Percentiles rank a stretch among this genome's conserved stretches.
Evolutionary conservation across 1,139 yeast genomes (phyloP).

Genomic region (Geotrichum restrictum): DNA sequence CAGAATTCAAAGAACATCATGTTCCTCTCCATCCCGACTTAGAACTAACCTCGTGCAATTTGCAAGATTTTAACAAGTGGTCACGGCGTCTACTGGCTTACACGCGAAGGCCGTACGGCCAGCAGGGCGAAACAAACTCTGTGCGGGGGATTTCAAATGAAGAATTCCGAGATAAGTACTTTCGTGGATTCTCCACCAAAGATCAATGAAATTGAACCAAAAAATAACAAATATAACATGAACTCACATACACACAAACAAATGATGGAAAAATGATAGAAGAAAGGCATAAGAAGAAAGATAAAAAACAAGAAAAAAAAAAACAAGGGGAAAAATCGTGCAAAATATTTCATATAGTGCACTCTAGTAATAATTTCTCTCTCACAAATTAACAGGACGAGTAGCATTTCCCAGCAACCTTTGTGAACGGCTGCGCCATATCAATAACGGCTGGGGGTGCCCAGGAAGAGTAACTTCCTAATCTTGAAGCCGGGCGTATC

Average conservation of each 20-base stretch:
- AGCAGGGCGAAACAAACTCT: constrained; percentile 55
- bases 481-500: constrained; percentile 2
- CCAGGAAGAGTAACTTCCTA: constrained; percentile 9
- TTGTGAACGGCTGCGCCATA: constrained; percentile 21
- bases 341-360: not conserved
- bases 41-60: constrained; percentile 67
- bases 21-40: constrained; percentile 77
- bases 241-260: too few relatives aligned
- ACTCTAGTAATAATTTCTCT: too few relatives aligned
- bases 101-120: constrained; percentile 58
- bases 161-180: constrained; percentile 76
- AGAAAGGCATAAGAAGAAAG: not conserved
- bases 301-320: not conserved
- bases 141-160: constrained; percentile 43
- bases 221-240: not conserved
- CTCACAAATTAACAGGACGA: constrained; percentile 6
- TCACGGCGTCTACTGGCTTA: constrained; percentile 81
- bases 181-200: constrained; percentile 52
- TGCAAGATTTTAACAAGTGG: constrained; percentile 91
- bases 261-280: not conserved
- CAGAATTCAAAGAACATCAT: constrained; percentile 63
- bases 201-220: not conserved
- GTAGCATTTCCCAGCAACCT: constrained; percentile 16
- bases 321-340: not conserved
- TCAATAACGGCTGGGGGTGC: constrained; percentile 29